Evolutionary conservation across 1,139 yeast species (phyloP).

Genomic region (Suhomyces wounanorum): DNA sequence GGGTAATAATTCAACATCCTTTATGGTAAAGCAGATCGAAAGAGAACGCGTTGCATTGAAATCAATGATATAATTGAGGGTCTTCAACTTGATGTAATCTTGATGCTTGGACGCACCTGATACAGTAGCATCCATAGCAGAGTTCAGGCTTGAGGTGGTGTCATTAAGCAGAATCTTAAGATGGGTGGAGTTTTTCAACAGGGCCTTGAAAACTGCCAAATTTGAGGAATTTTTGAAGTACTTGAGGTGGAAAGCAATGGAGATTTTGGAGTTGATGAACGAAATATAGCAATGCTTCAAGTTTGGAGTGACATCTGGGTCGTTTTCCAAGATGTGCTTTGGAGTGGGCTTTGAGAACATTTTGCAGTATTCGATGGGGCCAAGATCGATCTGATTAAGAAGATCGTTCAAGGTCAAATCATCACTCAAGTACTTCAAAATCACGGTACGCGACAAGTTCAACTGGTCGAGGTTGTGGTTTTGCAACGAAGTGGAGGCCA

Average conservation of each 20-base stretch:
- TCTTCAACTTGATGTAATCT: constrained; percentile 44
- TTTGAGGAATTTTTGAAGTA: constrained; percentile 32
- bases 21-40: constrained; percentile 20
- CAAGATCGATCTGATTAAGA: constrained; percentile 39
- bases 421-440: constrained; percentile 33
- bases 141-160: constrained; percentile 7
- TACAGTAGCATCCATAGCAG: constrained; percentile 1
- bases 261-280: constrained; percentile 40
- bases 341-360: constrained; percentile 37
- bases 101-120: constrained; percentile 21
- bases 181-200: constrained; percentile 31
- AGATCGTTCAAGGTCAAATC: constrained; percentile 33
- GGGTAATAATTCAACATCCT: constrained; percentile 3
- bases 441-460: constrained; percentile 42
- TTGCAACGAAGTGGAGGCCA: constrained; percentile 33
- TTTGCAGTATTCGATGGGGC: constrained; percentile 48
- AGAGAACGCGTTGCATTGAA: constrained; percentile 43
- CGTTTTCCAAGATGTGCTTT: constrained; percentile 24
- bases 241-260: constrained; percentile 38
- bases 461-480: constrained; percentile 32
- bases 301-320: constrained; percentile 13
- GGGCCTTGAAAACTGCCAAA: constrained; percentile 28
- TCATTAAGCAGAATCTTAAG: constrained; percentile 39
- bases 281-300: constrained; percentile 40
- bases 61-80: constrained; percentile 45